Evolutionary conservation across 2,329 filamentous ascomycete species (phyloP).

Genomic region (Exophiala calicioides): DNA sequence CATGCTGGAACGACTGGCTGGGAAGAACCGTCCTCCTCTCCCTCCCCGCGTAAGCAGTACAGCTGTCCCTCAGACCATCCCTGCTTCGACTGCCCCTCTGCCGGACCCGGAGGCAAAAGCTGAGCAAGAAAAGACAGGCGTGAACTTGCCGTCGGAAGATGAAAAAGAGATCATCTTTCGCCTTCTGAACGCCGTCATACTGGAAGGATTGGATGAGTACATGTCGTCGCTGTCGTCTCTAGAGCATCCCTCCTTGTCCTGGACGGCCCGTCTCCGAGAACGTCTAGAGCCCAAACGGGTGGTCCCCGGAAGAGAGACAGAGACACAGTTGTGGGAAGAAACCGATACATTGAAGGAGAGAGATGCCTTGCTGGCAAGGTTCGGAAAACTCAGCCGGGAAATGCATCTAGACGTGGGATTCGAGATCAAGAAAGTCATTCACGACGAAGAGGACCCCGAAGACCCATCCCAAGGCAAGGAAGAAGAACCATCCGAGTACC

Average conservation of each 20-base stretch:
- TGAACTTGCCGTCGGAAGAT: conserved; percentile 45
- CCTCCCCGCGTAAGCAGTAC: conserved; percentile 55
- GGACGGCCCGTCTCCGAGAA: conserved; percentile 57
- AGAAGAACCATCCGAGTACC: conserved; percentile 29
- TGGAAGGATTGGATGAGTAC: conserved; percentile 64
- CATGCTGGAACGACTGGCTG: conserved; percentile 59
- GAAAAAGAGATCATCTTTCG: conserved; percentile 56
- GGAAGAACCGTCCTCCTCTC: conserved; percentile 59
- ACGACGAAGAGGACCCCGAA: conserved; percentile 16
- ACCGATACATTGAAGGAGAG: conserved; percentile 53
- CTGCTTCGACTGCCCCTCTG: conserved; percentile 30
- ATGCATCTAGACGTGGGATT: conserved; percentile 16
- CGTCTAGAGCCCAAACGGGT: conserved; percentile 55
- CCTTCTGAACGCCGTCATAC: conserved; percentile 63
- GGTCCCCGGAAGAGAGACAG: conserved; percentile 52
- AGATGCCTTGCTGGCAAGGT: conserved; percentile 58
- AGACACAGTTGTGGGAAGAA: conserved; percentile 53
- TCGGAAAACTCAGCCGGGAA: conserved; percentile 34
- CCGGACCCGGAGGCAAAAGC: conserved; percentile 61
- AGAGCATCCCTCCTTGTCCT: conserved; percentile 39
- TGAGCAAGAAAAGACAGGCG: conserved; percentile 51
- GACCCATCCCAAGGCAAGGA: conserved; percentile 16
- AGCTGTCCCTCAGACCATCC: conserved; percentile 37
- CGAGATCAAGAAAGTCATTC: conserved; percentile 19
- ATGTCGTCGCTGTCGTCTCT: conserved; percentile 21